Base-by-base conservation (phyloP, 2,329 filamentous ascomycete species). In the Alternaria viburni region DNA sequence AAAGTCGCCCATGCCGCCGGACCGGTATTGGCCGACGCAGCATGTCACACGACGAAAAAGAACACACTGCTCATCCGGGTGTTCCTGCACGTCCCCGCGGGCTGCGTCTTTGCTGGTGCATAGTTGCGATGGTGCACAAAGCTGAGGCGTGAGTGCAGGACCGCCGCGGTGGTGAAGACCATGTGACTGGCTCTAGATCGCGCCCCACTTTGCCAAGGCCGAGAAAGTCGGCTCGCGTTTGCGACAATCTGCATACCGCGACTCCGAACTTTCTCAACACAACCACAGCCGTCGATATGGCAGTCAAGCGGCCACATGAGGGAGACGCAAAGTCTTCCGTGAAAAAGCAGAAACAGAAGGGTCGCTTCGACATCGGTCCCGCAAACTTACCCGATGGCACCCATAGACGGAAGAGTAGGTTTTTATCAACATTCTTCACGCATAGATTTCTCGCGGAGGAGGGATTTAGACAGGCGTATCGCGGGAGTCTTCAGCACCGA, bases 361-460 rank as follows among this genome's bases (percentile, higher is more conserved):
- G 91, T 71, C 93, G 92, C 54, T 97, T 98, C 83, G 87, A 87
- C 44, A 91, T 97, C 60, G 95, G 94, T 0, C 94, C 95, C 28
- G 91, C 91, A 41, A 97, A 97, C 79, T 85, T 98, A 25, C 95
- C 95, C 44, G 94, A 97, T 79, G 94, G 95, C 59, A 90, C 91
- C 21, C 93, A 96, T 86, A 88, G 89, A 74, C 90, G 95, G 73
- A 97, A 97, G 84, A 86, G 88, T 89, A 74, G 46, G 65, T 49
- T 36, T 21, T 23, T 30, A 3, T 23, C 8, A 65, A 32, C 46
- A 11, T 49, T 49, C 28, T 46, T 36, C 43, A 51, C 15, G 19
- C 30, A 12, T 19, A 52, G 13, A 32, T 9, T 13, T 41, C 13
- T 41, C 6, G 11, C 19, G 5, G 19, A 11, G 19, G 10, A 36